Percentiles rank a stretch among this genome's conserved stretches.
Conservation (phyloP, 768 basidiomycete genomes). For the Pulveroboletus frians region DNA sequence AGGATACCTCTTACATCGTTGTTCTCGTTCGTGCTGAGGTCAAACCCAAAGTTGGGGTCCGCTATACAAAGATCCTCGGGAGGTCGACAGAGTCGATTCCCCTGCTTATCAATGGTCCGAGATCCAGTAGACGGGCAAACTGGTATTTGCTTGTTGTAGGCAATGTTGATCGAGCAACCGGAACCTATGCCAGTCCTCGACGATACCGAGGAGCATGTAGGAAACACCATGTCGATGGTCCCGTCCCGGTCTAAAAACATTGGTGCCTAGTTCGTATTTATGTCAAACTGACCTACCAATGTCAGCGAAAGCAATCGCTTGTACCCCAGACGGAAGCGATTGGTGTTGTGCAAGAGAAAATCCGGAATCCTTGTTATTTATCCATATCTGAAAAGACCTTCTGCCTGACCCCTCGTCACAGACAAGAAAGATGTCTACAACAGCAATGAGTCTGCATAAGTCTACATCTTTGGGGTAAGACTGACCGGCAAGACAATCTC, state of each 20-base stretch:
- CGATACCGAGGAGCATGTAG: conserved; percentile 74
- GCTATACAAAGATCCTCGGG: conserved; percentile 78
- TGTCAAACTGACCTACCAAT: conserved; percentile 51
- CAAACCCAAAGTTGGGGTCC: conserved; percentile 77
- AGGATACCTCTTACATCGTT: conserved; percentile 43
- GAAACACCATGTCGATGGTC: conserved; percentile 91
- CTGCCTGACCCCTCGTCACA: conserved; percentile 62
- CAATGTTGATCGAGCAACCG: conserved; percentile 83
- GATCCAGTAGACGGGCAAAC: conserved; percentile 63
- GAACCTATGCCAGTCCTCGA: conserved; percentile 63
- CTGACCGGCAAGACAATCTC: conserved; percentile 89
- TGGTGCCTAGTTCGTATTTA: neutral
- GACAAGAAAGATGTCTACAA: conserved; percentile 79
- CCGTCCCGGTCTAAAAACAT: conserved; percentile 77
- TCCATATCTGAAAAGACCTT: conserved; percentile 85
- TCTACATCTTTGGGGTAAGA: neutral
- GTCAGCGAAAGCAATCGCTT: conserved; percentile 84
- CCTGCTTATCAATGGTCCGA: conserved; percentile 42
- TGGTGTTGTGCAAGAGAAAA: conserved; percentile 68
- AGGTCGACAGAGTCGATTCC: conserved; percentile 58
- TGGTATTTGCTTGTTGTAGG: conserved; percentile 86
- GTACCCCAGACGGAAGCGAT: conserved; percentile 67
- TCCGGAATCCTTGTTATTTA: conserved; percentile 74
- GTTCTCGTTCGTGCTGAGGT: conserved; percentile 46
- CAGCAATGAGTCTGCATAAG: neutral